These are phyloP conservation scores for Boletus rufocinnamomeus DNA, from an alignment of 768 basidiomycete genomes.

Conservation along the genomic window DNA sequence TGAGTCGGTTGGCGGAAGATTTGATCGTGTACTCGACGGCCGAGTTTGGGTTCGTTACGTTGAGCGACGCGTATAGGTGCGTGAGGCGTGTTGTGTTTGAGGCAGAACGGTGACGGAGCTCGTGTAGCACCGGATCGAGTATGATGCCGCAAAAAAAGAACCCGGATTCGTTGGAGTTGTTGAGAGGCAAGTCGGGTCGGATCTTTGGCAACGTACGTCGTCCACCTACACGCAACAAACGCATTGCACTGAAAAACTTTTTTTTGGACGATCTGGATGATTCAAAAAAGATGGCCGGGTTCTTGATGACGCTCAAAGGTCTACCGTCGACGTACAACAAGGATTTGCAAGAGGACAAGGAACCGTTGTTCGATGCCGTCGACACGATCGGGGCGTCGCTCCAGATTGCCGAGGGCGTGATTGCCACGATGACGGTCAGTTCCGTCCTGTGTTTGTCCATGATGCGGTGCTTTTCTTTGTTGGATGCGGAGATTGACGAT, in stretches of 20 bases:
- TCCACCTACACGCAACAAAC: background rate
- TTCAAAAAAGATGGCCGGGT: slow-evolving; percentile 83
- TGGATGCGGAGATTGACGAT: background rate
- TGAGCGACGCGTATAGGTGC: slow-evolving; percentile 97
- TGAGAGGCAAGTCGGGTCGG: slow-evolving; percentile 94
- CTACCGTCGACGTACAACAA: slow-evolving; percentile 99
- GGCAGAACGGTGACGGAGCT: background rate
- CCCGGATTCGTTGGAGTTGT: slow-evolving; percentile 91
- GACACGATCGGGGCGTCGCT: slow-evolving; percentile 88
- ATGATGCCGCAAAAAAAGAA: slow-evolving; percentile 99
- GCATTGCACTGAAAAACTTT: background rate
- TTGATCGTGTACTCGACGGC: slow-evolving; percentile 95
- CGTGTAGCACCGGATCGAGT: slow-evolving; percentile 87
- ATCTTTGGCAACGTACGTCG: slow-evolving; percentile 76
- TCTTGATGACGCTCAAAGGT: slow-evolving; percentile 96
- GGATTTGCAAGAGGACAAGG: slow-evolving; percentile 98
- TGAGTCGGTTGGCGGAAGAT: slow-evolving; percentile 95
- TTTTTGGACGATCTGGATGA: background rate
- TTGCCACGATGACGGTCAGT: slow-evolving; percentile 83
- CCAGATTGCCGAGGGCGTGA: slow-evolving; percentile 91
- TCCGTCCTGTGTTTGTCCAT: background rate
- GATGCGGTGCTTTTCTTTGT: background rate
- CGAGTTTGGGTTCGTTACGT: slow-evolving; percentile 94
- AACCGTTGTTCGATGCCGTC: slow-evolving; percentile 92
- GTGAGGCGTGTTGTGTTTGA: slow-evolving; percentile 16